A percentile compares a stretch with the other conserved stretches of the same genome.
Evolutionary conservation across 108 stramenopile genomes (phyloP).

Genomic region (Nitzschia sp.): DNA sequence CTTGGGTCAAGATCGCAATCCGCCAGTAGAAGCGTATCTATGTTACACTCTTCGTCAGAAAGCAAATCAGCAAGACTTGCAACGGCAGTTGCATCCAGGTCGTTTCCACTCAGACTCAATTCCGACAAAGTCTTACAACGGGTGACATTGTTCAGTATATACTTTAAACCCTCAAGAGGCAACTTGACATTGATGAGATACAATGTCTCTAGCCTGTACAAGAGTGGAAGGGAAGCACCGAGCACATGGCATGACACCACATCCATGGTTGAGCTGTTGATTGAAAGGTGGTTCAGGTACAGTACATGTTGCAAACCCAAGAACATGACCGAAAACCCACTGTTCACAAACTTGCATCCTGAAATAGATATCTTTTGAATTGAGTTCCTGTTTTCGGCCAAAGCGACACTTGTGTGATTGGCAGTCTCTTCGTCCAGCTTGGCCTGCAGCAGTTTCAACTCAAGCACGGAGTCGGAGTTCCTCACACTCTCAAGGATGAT

Average conservation of each 20-base stretch:
- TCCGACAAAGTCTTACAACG: not conserved
- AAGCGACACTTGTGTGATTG: not conserved
- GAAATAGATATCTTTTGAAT: not conserved
- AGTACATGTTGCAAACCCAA: slow-evolving; percentile 11
- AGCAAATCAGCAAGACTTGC: not conserved
- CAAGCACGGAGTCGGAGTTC: not conserved
- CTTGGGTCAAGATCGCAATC: slow-evolving; percentile 15
- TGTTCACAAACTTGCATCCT: slow-evolving; percentile 6
- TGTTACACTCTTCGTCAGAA: not conserved
- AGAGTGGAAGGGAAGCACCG: not conserved
- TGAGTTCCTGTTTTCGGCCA: slow-evolving; percentile 8
- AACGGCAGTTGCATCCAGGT: not conserved
- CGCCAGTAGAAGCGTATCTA: not conserved
- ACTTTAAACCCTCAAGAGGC: slow-evolving; percentile 2
- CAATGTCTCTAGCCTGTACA: not conserved
- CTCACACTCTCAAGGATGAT: not conserved
- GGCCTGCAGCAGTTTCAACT: not conserved
- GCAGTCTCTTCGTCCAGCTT: slow-evolving; percentile 5
- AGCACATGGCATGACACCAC: not conserved
- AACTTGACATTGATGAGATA: slow-evolving; percentile 1
- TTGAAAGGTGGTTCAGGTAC: slow-evolving; percentile 5
- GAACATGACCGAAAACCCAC: slow-evolving; percentile 16
- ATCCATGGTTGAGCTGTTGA: not conserved
- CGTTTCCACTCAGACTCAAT: slow-evolving; percentile 7
- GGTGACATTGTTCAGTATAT: slow-evolving; percentile 5